phyloP scores from a whole-genome alignment of 139 green algal species.

The Trebouxia sp. region DNA sequence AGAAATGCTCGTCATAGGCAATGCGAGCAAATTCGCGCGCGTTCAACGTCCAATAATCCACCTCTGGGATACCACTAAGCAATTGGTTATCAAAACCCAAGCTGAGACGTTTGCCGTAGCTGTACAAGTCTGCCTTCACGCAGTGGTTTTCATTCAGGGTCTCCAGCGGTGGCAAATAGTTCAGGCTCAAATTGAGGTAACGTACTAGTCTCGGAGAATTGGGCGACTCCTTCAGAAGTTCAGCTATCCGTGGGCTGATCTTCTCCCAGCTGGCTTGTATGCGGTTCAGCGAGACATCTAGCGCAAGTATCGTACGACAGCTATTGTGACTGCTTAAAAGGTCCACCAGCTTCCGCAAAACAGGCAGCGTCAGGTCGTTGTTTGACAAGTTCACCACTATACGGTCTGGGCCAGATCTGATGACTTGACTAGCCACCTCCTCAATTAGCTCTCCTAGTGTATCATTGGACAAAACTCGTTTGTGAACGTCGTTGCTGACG shows the following conservation, averaged over 20 bases:
- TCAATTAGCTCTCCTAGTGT: no score
- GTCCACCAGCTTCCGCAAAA: neutral
- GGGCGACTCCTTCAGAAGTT: neutral
- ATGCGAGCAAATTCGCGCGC: neutral
- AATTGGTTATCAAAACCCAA: neutral
- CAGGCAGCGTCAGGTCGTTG: neutral
- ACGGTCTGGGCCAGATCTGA: no score
- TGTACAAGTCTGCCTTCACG: neutral
- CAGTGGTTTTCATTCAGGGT: no score
- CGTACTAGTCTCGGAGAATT: neutral
- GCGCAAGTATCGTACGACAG: neutral
- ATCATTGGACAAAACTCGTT: no score
- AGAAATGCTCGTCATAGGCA: neutral
- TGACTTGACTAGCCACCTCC: no score
- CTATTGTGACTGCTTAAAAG: neutral
- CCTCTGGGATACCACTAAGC: neutral
- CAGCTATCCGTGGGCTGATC: neutral
- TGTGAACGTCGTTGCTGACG: no score
- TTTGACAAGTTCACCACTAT: neutral
- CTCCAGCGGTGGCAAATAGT: neutral
- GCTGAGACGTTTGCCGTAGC: conserved; percentile 9
- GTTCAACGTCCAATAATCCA: conserved; percentile 6
- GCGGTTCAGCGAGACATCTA: conserved; percentile 3
- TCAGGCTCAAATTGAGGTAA: conserved; percentile 1
- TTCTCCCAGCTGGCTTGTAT: neutral